These are phyloP conservation scores for Paramecium bursaria DNA, from an alignment of 73 alveolate genomes.

Conservation along the genomic window DNA sequence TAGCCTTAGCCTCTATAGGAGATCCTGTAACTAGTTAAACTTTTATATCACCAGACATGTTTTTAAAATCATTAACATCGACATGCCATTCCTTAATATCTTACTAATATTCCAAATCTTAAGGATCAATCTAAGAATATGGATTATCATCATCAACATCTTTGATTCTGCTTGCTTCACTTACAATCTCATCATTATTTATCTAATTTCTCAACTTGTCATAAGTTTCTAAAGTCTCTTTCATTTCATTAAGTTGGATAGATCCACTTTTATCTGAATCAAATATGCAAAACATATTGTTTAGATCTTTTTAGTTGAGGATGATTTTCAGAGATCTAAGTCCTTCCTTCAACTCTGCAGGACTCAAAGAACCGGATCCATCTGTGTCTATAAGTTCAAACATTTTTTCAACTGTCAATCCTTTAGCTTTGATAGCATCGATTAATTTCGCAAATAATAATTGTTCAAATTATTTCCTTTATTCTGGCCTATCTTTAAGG, in stretches of 20 bases:
- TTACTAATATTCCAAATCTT: constrained; percentile 9
- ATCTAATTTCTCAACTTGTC: constrained; percentile 25
- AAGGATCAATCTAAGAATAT: neutral
- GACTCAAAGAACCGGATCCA: constrained; percentile 60
- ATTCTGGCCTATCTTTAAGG: constrained; percentile 57
- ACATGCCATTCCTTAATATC: constrained; percentile 32
- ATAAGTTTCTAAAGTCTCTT: constrained; percentile 52
- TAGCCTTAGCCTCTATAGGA: neutral
- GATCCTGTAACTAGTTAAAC: constrained; percentile 20
- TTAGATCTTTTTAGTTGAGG: constrained; percentile 55
- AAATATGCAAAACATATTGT: constrained; percentile 57
- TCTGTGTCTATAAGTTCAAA: constrained; percentile 63
- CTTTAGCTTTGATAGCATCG: constrained; percentile 62
- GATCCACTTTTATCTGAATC: constrained; percentile 66
- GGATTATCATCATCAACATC: constrained; percentile 40
- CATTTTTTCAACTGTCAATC: constrained; percentile 38
- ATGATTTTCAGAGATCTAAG: constrained; percentile 53
- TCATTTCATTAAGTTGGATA: constrained; percentile 50
- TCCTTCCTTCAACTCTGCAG: constrained; percentile 59
- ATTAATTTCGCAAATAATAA: constrained; percentile 46
- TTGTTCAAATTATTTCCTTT: constrained; percentile 56
- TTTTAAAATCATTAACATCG: constrained; percentile 15
- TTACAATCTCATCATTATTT: constrained; percentile 22
- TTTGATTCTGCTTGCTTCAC: constrained; percentile 1
- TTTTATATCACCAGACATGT: neutral